Evolutionary conservation across 345 rosid genomes (phyloP).

Genomic region (Balakata baccata): DNA sequence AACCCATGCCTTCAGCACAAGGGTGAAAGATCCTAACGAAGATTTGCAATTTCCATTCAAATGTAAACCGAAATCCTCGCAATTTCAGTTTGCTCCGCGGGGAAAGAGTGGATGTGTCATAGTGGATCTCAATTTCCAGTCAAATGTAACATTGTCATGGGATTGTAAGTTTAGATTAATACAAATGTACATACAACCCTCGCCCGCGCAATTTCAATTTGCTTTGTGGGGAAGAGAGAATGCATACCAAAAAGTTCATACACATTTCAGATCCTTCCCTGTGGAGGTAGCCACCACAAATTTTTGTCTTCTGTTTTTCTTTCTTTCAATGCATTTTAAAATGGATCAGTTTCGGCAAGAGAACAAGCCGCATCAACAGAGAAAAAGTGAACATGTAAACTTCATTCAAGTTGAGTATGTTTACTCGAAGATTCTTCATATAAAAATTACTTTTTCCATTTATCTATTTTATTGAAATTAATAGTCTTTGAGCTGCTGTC

Average conservation of each 20-base stretch:
- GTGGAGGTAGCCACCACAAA: neutral
- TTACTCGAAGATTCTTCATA: no score
- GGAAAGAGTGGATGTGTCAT: no score
- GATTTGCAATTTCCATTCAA: neutral
- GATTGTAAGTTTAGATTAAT: no score
- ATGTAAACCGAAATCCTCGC: no score
- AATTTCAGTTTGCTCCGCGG: no score
- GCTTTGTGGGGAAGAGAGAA: neutral
- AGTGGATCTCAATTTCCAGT: neutral
- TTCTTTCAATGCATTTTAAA: neutral
- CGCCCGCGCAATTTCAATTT: neutral
- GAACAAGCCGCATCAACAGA: neutral
- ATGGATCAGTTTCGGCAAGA: no score
- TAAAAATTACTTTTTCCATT: no score
- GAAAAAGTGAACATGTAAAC: neutral
- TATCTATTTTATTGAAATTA: no score
- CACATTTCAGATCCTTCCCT: neutral
- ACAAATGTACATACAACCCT: no score
- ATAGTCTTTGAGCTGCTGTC: no score
- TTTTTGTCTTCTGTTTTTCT: neutral
- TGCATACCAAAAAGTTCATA: no score
- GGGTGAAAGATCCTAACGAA: neutral
- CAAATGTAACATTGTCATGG: neutral
- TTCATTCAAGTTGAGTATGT: no score
- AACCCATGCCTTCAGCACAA: neutral